Base-by-base conservation (phyloP, 345 rosid genomes). In the Dimocarpus longan region DNA sequence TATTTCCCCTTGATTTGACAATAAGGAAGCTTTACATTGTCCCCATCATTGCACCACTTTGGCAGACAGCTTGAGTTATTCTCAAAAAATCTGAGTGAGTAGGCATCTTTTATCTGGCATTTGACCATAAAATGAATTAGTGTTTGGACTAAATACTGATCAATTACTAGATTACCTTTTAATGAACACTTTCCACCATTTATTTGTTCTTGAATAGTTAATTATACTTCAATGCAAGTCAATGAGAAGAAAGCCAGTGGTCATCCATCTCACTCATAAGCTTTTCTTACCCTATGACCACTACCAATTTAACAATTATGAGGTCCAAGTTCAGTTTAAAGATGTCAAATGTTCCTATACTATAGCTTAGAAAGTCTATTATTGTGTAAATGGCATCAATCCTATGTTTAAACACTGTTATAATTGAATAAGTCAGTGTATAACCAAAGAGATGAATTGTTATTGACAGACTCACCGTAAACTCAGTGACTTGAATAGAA, bases 1-100 rank as follows among this genome's bases (percentile, higher is more conserved):
- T 94, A 97, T 84, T 90, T 90, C 70, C 99, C 98, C 57, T 76
- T 81, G 66, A 97, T 93, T 85, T 97, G 99, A 86, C 99, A 97
- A 76, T 85, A 97, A 0, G 93, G 95, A 21, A 94, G 92, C 87
- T 93, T 88, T 70, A 91, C 92, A 48, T 60, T n/a, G n/a, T 92
- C 95, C 19, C 84, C 93, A 75, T 87, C 90, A 70, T 94, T 93
- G 92, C 99, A 97, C 99, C 99, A 97, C 78, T 84, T 79, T 19
- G 97, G 98, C 40, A 97, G 88, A 70, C 88, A 92, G 86, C 95
- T 97, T 70, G 93, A 90, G 83, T 97, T 85, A 67, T 78, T 90
- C 83, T 94, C 95, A 10, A 90, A 91, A 82, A 91, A 90, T 78
- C 82, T 90, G 78, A 93, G 93, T 8, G 84, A 70, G 85, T 97